These are phyloP conservation scores for Blyttiomyces sp. DNA, from an alignment of 371 early-diverging fungal species.

Conservation along the genomic window DNA sequence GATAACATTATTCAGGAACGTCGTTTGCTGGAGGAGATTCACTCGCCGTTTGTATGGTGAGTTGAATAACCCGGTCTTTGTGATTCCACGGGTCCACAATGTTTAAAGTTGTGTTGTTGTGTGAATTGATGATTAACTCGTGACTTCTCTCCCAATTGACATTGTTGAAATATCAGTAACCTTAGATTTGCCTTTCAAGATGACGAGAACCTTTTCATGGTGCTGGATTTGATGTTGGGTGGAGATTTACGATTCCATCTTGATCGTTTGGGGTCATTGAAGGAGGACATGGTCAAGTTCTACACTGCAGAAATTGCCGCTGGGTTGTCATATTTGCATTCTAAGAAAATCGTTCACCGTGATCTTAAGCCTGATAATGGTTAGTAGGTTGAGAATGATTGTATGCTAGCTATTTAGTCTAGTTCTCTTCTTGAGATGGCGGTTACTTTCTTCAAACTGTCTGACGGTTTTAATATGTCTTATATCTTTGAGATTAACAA, in stretches of 20 bases:
- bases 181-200: conserved; percentile 61
- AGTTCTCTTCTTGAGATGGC: not conserved
- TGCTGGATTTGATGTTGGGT: conserved; percentile 78
- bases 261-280: conserved; percentile 52
- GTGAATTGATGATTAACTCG: no score
- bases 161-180: conserved; percentile 10
- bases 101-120: no score
- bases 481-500: not conserved
- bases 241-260: conserved; percentile 51
- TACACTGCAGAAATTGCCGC: conserved; percentile 76
- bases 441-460: not conserved
- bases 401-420: not conserved
- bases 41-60: conserved; percentile 53
- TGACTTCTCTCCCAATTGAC: no score
- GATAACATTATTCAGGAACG: conserved; percentile 56
- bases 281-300: conserved; percentile 70
- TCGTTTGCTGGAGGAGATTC: conserved; percentile 60
- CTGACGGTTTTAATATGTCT: not conserved
- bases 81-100: no score
- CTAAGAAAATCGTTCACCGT: conserved; percentile 71
- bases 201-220: conserved; percentile 79
- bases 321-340: conserved; percentile 75
- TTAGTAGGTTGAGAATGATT: not conserved
- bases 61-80: not conserved
- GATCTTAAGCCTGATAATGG: conserved; percentile 52